phyloP scores from a whole-genome alignment of 192 early-diverging fungal genomes.

The Diversispora epigaea region DNA sequence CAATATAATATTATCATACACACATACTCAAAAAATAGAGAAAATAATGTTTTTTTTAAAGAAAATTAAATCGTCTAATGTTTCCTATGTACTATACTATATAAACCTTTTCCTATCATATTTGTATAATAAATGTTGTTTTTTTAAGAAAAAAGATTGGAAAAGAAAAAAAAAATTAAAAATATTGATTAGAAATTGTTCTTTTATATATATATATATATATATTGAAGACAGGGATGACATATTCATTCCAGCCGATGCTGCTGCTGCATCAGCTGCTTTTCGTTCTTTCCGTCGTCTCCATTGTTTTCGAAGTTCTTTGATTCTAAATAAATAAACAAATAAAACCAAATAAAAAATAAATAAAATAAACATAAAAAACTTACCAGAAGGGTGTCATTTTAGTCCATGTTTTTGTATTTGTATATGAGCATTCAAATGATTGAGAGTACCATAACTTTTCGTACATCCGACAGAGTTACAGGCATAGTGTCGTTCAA shows the following conservation, averaged over 20 bases:
- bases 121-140: too few species aligned
- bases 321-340: slow-evolving; percentile 46
- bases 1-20: too few species aligned
- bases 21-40: too few species aligned
- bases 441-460: slow-evolving; percentile 65
- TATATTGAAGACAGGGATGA: neutral
- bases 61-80: too few species aligned
- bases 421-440: slow-evolving; percentile 65
- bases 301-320: slow-evolving; percentile 60
- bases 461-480: slow-evolving; percentile 57
- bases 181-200: slow-evolving; percentile 17
- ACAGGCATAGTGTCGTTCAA: slow-evolving; percentile 64
- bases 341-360: slow-evolving; percentile 16
- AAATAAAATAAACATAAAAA: neutral
- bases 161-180: slow-evolving; percentile 7
- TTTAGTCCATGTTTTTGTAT: slow-evolving; percentile 70
- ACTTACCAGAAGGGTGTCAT: slow-evolving; percentile 49
- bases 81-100: too few species aligned
- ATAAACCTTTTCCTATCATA: too few species aligned
- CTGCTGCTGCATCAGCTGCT: slow-evolving; percentile 38
- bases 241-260: neutral
- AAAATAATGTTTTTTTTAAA: too few species aligned
- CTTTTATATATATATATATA: slow-evolving; percentile 5
- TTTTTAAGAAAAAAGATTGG: neutral
- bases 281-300: slow-evolving; percentile 50